A percentile compares a stretch with the other conserved stretches of the same genome.
These are phyloP conservation scores for Litchi chinensis DNA, from an alignment of 345 rosid genomes.

Conservation along the genomic window DNA sequence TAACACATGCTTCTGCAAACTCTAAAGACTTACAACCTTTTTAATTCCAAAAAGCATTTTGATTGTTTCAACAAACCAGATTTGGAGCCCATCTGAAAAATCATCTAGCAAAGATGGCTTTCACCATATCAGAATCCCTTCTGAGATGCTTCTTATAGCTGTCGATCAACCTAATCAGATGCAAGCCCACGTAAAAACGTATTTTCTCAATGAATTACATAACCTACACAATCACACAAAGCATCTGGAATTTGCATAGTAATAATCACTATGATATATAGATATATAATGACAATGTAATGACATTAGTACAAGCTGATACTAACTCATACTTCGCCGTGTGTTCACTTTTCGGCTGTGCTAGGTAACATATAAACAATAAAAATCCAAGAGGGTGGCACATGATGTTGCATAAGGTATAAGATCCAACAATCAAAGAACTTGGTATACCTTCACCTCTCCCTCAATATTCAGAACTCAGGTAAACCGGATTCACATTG, in stretches of 20 bases:
- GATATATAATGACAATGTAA: not conserved
- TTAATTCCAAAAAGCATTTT: too few species aligned
- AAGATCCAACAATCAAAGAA: not conserved
- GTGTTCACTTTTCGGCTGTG: not conserved
- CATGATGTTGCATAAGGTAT: constrained; percentile 17
- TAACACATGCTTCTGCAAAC: too few species aligned
- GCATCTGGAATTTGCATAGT: not conserved
- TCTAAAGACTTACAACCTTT: too few species aligned
- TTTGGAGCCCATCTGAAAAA: too few species aligned
- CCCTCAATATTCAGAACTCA: constrained; percentile 41
- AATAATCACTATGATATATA: not conserved
- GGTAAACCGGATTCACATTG: constrained; percentile 52
- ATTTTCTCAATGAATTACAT: not conserved
- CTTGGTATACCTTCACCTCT: not conserved
- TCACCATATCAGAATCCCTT: not conserved
- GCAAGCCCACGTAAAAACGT: not conserved
- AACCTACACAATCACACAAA: not conserved
- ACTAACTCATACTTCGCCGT: not conserved
- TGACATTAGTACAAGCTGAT: constrained; percentile 3
- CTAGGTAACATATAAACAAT: not conserved
- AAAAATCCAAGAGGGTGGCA: constrained; percentile 6
- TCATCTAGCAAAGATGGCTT: not conserved
- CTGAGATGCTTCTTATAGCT: not conserved
- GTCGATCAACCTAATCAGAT: not conserved
- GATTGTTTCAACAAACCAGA: too few species aligned